These are phyloP conservation scores for Diaporthe sp. DNA, from an alignment of 2,329 filamentous ascomycete species.

Conservation along the genomic window DNA sequence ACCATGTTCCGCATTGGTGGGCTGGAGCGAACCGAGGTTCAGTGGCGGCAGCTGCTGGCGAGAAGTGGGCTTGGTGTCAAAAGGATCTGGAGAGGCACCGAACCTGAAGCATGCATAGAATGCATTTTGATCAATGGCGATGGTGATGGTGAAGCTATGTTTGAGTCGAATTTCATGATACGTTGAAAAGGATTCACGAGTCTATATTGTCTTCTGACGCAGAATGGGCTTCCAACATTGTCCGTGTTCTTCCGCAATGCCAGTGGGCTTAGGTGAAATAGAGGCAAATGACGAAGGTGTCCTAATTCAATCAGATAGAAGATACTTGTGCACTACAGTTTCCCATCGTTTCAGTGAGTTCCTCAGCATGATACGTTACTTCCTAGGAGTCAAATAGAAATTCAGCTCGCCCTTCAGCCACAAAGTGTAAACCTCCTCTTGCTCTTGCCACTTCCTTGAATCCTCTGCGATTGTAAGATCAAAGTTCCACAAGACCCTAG, in stretches of 20 bases:
- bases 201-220: no score
- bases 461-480: constrained; percentile 56
- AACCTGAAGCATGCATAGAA: constrained; percentile 31
- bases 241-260: no score
- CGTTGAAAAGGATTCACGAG: background rate
- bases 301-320: no score
- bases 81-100: constrained; percentile 28
- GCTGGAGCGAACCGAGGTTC: constrained; percentile 21
- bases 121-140: background rate
- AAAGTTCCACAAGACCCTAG: constrained; percentile 61
- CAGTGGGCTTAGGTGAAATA: no score
- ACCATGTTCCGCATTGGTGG: constrained; percentile 32
- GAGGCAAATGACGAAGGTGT: no score
- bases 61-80: constrained; percentile 6
- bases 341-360: no score
- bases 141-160: background rate
- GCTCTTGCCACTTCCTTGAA: constrained; percentile 52
- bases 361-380: background rate
- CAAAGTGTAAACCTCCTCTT: constrained; percentile 50
- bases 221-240: no score
- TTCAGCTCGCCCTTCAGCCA: constrained; percentile 48
- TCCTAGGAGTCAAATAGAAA: constrained; percentile 13
- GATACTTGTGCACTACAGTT: background rate
- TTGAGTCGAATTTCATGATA: background rate
- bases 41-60: constrained; percentile 25